phyloP scores from a whole-genome alignment of 2,329 filamentous ascomycete genomes.

The Talaromyces sp. region DNA sequence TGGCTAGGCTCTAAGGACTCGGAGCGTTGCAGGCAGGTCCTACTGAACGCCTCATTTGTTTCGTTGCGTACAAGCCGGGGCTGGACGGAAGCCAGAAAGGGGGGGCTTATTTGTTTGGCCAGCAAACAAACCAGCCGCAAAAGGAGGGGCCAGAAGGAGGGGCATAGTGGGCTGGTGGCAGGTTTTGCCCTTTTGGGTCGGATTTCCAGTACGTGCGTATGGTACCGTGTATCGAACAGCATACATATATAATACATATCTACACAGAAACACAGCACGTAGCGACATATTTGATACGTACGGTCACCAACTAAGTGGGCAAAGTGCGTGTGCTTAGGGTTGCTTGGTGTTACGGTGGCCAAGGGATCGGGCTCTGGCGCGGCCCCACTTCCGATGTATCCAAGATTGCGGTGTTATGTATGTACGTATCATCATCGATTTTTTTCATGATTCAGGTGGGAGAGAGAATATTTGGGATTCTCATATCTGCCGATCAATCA shows the following conservation, averaged over 20 bases:
- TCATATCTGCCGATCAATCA: neutral
- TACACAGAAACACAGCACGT: too few species aligned
- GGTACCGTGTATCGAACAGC: neutral
- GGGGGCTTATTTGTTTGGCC: neutral
- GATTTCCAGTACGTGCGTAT: constrained; percentile 1
- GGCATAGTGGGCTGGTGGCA: constrained; percentile 5
- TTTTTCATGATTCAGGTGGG: neutral
- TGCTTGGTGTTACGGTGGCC: constrained; percentile 9
- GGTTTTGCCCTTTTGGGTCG: neutral
- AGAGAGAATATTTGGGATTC: neutral
- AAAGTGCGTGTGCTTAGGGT: constrained; percentile 19
- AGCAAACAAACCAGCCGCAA: constrained; percentile 6
- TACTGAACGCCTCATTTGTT: constrained; percentile 14
- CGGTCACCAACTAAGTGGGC: too few species aligned
- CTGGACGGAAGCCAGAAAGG: constrained; percentile 10
- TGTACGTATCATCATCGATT: neutral
- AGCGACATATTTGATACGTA: too few species aligned
- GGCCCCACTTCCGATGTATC: constrained; percentile 26
- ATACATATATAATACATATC: neutral
- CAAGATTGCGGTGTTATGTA: constrained; percentile 24
- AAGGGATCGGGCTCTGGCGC: constrained; percentile 16
- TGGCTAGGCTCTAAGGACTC: neutral
- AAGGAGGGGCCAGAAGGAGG: constrained; percentile 15
- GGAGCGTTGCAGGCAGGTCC: constrained; percentile 1
- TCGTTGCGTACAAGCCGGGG: neutral